A percentile compares a stretch with the other conserved stretches of the same genome.
Evolutionary conservation across 2,329 filamentous ascomycete genomes (phyloP).

Genomic region (Cyphellophora europaea): DNA sequence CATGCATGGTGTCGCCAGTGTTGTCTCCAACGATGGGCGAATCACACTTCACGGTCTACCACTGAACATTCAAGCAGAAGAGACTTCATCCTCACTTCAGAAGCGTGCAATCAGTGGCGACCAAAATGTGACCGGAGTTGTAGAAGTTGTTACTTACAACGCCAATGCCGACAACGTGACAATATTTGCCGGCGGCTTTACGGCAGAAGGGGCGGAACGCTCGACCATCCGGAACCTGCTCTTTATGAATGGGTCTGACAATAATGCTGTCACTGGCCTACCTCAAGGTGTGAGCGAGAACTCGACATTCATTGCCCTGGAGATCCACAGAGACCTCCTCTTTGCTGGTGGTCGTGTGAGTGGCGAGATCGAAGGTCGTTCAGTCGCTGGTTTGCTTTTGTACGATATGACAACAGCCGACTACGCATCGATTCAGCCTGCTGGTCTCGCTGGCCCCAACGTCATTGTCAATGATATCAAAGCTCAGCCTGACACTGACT

Average conservation of each 20-base stretch:
- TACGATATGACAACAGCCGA: slow-evolving; percentile 63
- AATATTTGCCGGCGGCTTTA: slow-evolving; percentile 80
- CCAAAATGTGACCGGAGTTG: slow-evolving; percentile 40
- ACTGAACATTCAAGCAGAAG: slow-evolving; percentile 38
- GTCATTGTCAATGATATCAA: slow-evolving; percentile 69
- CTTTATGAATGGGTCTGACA: slow-evolving; percentile 69
- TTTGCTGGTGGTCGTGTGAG: slow-evolving; percentile 76
- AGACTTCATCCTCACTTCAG: slow-evolving; percentile 14
- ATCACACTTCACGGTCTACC: slow-evolving; percentile 30
- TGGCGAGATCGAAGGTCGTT: slow-evolving; percentile 55
- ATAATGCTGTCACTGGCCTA: slow-evolving; percentile 59
- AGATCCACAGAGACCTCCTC: slow-evolving; percentile 56
- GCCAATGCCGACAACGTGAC: slow-evolving; percentile 67
- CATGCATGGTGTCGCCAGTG: slow-evolving; percentile 61
- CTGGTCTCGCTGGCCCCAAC: slow-evolving; percentile 60
- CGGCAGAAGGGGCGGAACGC: slow-evolving; percentile 57
- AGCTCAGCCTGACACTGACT: slow-evolving; percentile 57
- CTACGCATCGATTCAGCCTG: slow-evolving; percentile 60
- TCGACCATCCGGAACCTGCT: slow-evolving; percentile 68
- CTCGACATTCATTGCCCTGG: slow-evolving; percentile 67
- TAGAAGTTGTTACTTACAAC: slow-evolving; percentile 69
- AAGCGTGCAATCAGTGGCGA: slow-evolving; percentile 22
- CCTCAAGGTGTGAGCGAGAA: slow-evolving; percentile 55
- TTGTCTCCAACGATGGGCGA: slow-evolving; percentile 32
- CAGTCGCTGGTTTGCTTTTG: slow-evolving; percentile 64